Conservation (phyloP, 2,329 filamentous ascomycete species). For the Colletotrichum sp. region DNA sequence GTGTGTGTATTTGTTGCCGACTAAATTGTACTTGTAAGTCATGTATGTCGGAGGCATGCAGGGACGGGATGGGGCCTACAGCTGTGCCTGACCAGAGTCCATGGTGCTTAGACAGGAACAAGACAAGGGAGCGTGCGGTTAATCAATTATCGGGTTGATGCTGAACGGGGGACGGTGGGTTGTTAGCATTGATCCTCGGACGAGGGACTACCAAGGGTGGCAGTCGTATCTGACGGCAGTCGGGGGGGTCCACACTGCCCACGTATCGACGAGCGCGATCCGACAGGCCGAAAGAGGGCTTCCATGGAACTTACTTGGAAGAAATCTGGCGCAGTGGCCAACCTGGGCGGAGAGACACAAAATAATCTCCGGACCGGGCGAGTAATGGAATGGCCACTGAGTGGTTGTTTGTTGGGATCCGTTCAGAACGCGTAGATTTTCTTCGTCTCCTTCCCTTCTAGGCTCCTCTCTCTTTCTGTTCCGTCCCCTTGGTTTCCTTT, state of each 20-base stretch:
- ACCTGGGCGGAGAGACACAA: slow-evolving; percentile 23
- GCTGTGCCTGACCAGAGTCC: slow-evolving; percentile 55
- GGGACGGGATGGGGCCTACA: slow-evolving; percentile 47
- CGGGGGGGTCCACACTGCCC: slow-evolving; percentile 31
- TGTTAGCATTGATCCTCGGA: slow-evolving; percentile 44
- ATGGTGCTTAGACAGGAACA: slow-evolving; percentile 43
- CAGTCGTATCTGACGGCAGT: slow-evolving; percentile 27
- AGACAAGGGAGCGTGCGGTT: slow-evolving; percentile 38
- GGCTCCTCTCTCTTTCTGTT: not conserved
- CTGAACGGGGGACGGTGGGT: slow-evolving; percentile 32
- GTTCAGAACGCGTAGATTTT: slow-evolving; percentile 42
- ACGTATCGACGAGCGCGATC: slow-evolving; percentile 40
- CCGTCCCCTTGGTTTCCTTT: not conserved
- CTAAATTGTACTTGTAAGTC: slow-evolving; percentile 45
- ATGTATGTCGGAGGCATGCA: slow-evolving; percentile 24
- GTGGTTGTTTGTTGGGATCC: slow-evolving; percentile 13
- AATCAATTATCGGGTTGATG: slow-evolving; percentile 40
- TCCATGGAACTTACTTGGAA: slow-evolving; percentile 43
- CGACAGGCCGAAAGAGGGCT: slow-evolving; percentile 33
- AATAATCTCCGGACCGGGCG: slow-evolving; percentile 33
- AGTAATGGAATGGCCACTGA: slow-evolving; percentile 24
- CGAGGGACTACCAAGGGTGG: slow-evolving; percentile 30
- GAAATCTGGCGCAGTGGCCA: slow-evolving; percentile 38
- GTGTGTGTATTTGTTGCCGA: slow-evolving; percentile 52
- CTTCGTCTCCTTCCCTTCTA: slow-evolving; percentile 2